Evolutionary conservation across 495 filamentous ascomycete species (phyloP), one percentile per base, ranked within the genome.

Genomic region (Rostrohypoxylon terebratum): DNA sequence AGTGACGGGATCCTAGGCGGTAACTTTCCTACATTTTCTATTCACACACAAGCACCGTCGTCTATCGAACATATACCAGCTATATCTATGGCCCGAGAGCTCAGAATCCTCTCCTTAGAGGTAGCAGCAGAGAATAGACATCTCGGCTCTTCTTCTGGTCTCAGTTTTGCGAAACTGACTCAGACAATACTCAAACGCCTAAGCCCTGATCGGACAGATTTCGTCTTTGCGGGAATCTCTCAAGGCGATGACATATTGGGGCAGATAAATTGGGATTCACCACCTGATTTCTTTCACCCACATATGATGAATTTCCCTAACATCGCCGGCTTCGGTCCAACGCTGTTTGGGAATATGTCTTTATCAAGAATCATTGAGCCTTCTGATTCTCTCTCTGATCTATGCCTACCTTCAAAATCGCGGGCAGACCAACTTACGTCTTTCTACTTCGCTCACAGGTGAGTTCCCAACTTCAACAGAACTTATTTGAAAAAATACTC

Each of bases 161-260:
- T 82, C 8, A 79, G 78, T 3, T 80, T 83, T 21, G 80, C 80
- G 8, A 78, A 78, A 38, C 74, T 83, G n/a, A 82, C 79, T 1
- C 78, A 82, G 21, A 69, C 75, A 0, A 77, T 87, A 10, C 77
- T 86, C 0, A 73, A 77, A 8, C 80, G 80, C n/a, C 71, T 87
- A 20, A 84, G 84, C 7, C 84, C 85, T 9, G 78, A 81, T 48
- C 80, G 81, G 63, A 81, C 83, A 18, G 80, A 75, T 11, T 83
- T 83, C 42, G 71, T 82, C 9, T 83, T 83, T 53, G 28, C 28
- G 28, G 77, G 77, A 16, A 71, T 69, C 20, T 68, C 72, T 10
- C 40, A 53, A 18, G 64, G 74, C 11, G 63, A 64, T 1, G 71
- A 75, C 20, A 64, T 68, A 13, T 59, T 68, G n/a, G 63, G 23